These are phyloP conservation scores for Diutina siamensis DNA, from an alignment of 1,139 yeast genomes.

Conservation along the genomic window DNA sequence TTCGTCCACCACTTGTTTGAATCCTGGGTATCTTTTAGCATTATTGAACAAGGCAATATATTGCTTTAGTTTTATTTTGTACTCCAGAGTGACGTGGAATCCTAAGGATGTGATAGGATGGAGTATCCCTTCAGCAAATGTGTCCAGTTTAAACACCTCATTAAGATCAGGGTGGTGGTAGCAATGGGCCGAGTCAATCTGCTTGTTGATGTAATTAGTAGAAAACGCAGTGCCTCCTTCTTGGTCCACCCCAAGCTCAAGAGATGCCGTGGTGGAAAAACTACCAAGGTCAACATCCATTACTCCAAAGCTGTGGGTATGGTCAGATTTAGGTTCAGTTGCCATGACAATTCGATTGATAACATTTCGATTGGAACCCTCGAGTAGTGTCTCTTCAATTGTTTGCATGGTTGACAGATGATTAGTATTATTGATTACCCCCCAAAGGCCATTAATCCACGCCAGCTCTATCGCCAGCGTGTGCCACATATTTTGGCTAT, in stretches of 20 bases:
- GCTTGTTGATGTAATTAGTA: background rate
- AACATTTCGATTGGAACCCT: background rate
- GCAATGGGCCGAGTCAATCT: background rate
- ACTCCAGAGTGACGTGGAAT: background rate
- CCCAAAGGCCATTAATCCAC: conserved; percentile 1
- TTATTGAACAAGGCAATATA: background rate
- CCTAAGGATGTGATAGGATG: background rate
- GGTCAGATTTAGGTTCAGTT: background rate
- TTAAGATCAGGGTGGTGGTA: background rate
- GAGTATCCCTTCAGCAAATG: background rate
- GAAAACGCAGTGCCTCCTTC: background rate
- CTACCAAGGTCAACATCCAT: background rate
- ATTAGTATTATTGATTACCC: background rate
- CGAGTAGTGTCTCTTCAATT: background rate
- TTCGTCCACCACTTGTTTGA: background rate
- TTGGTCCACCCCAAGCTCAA: background rate
- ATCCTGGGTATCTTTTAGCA: background rate
- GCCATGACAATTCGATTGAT: background rate
- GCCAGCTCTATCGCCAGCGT: conserved; percentile 3
- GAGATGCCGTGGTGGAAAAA: background rate
- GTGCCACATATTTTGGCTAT: background rate
- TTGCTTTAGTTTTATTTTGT: background rate
- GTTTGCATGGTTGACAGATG: background rate
- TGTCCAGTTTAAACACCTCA: background rate
- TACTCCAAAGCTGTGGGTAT: too few relatives aligned